Evolutionary conservation across 2,329 filamentous ascomycete species (phyloP).

Genomic region (Macrophomina pseudophaseolina): DNA sequence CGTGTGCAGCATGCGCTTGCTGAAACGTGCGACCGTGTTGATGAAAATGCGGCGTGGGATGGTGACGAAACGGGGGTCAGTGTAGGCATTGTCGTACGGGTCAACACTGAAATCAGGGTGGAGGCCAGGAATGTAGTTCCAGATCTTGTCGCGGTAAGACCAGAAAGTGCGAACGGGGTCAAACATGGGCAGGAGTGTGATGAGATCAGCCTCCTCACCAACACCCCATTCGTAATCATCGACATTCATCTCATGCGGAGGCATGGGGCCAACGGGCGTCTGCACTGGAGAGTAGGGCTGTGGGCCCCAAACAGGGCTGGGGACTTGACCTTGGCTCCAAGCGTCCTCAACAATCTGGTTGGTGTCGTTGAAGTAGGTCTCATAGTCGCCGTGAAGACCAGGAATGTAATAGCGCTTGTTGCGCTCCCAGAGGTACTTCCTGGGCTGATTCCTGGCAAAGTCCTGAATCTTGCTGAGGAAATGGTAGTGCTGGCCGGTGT

Average conservation of each 20-base stretch:
- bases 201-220: conserved; percentile 87
- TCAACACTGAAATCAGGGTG: conserved; percentile 89
- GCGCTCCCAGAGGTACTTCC: conserved; percentile 65
- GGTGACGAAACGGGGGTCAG: conserved; percentile 52
- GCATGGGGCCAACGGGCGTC: conserved; percentile 76
- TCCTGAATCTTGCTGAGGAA: conserved; percentile 69
- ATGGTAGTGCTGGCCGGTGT: conserved; percentile 82
- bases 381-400: conserved; percentile 56
- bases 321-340: conserved; percentile 42
- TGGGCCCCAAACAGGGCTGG: conserved; percentile 81
- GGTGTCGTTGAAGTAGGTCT: conserved; percentile 51
- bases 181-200: conserved; percentile 90
- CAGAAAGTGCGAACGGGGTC: conserved; percentile 87
- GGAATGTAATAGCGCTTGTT: conserved; percentile 63
- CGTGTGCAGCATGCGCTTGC: conserved; percentile 74
- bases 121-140: conserved; percentile 56
- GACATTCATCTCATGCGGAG: conserved; percentile 74
- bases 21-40: conserved; percentile 86
- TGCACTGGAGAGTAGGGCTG: conserved; percentile 71
- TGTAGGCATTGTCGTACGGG: conserved; percentile 61
- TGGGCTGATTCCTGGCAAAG: conserved; percentile 59
- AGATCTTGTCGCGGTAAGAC: conserved; percentile 59
- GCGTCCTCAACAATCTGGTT: conserved; percentile 48
- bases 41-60: conserved; percentile 81
- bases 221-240: conserved; percentile 88